Conservation (phyloP, 228 moss, liverwort and hornwort genomes). For the Sphagnum magellanicum region DNA sequence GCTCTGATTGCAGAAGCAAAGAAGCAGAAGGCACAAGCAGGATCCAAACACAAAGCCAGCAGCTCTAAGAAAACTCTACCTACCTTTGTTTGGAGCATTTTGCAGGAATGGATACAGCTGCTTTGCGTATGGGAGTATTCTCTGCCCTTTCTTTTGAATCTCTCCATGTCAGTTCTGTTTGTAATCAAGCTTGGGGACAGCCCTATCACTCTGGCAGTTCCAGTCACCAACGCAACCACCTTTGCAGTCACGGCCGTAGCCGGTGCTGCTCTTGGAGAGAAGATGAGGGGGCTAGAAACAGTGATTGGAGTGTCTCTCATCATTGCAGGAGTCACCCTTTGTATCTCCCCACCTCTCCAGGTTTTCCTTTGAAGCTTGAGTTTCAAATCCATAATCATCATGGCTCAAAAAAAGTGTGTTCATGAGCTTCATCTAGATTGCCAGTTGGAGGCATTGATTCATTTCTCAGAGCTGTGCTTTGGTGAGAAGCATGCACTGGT, state of each 20-base stretch:
- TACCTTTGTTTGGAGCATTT: constrained; percentile 18
- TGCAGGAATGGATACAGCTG: constrained; percentile 58
- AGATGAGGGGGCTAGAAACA: constrained; percentile 33
- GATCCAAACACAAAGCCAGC: not conserved
- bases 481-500: too few relatives aligned
- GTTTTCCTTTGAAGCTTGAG: too few relatives aligned
- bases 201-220: constrained; percentile 81
- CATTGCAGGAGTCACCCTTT: constrained; percentile 60
- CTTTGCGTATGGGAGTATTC: constrained; percentile 87
- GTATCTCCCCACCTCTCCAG: constrained; percentile 25
- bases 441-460: too few relatives aligned
- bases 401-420: too few relatives aligned
- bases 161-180: constrained; percentile 76
- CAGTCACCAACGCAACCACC: constrained; percentile 89
- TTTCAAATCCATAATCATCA: too few relatives aligned
- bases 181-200: constrained; percentile 71
- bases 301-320: constrained; percentile 57
- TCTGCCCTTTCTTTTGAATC: constrained; percentile 69
- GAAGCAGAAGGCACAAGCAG: constrained; percentile 1
- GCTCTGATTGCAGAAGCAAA: constrained; percentile 48
- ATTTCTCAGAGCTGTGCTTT: too few relatives aligned
- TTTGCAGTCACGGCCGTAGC: constrained; percentile 74
- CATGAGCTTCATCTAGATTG: too few relatives aligned
- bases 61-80: not conserved
- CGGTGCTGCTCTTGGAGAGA: constrained; percentile 73